A percentile compares a stretch with the other conserved stretches of the same genome.
These are phyloP conservation scores for Solanum medicagineum DNA, from an alignment of 257 asterid genomes.

Conservation along the genomic window DNA sequence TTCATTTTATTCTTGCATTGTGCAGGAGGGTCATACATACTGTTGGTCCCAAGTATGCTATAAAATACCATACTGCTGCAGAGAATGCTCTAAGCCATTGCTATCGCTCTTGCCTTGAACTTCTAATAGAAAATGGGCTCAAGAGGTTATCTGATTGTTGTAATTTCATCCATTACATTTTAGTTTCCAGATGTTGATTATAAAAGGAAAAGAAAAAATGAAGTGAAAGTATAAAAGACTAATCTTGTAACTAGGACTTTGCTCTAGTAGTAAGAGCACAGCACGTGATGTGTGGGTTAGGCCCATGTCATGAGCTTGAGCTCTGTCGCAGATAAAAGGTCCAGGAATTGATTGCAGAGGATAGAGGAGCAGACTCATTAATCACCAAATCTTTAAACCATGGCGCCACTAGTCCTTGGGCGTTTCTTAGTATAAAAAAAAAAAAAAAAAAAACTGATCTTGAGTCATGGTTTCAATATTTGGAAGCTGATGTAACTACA, in stretches of 20 bases:
- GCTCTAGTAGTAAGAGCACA: not conserved
- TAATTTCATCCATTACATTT: not conserved
- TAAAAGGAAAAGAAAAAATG: not conserved
- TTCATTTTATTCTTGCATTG: slow-evolving; percentile 6
- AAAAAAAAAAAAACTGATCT: not conserved
- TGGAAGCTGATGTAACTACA: not conserved
- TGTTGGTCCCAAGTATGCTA: slow-evolving; percentile 97
- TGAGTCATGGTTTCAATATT: not conserved
- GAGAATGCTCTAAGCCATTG: slow-evolving; percentile 97
- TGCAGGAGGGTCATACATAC: slow-evolving; percentile 95
- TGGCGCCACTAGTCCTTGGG: not conserved
- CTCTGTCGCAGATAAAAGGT: not conserved
- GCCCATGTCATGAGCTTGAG: not conserved
- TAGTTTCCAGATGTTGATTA: not conserved
- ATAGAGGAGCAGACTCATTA: not conserved
- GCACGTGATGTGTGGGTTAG: not conserved
- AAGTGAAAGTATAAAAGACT: not conserved
- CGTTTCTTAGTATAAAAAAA: not conserved
- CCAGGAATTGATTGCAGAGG: not conserved
- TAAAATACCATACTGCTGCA: slow-evolving; percentile 94
- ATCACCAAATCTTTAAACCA: not conserved
- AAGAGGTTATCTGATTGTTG: slow-evolving; percentile 36
- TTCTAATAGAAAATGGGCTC: slow-evolving; percentile 42
- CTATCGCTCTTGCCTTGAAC: slow-evolving; percentile 46
- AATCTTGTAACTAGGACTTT: not conserved